These are phyloP conservation scores for Stropharia rugosoannulata DNA, from an alignment of 768 basidiomycete species.

Conservation along the genomic window DNA sequence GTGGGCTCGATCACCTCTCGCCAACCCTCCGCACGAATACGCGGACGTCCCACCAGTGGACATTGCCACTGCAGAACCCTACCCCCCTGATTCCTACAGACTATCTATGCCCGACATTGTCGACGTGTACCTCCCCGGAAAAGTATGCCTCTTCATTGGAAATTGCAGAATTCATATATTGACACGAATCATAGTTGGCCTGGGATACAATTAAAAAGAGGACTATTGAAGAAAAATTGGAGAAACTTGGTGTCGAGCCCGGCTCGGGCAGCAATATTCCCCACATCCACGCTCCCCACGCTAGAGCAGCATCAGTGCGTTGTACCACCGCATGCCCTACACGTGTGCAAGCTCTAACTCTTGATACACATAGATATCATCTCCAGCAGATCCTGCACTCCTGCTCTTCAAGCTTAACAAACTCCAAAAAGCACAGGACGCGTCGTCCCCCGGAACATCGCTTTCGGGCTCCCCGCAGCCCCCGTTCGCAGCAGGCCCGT, in stretches of 20 bases:
- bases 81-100: slow-evolving; percentile 67
- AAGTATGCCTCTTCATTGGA: slow-evolving; percentile 41
- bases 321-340: slow-evolving; percentile 24
- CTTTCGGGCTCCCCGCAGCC: slow-evolving; percentile 67
- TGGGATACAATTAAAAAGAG: slow-evolving; percentile 74
- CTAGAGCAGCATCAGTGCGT: slow-evolving; percentile 79
- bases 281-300: slow-evolving; percentile 72
- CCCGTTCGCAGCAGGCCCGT: slow-evolving; percentile 31
- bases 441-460: slow-evolving; percentile 48
- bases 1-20: slow-evolving; percentile 65
- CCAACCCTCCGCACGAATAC: slow-evolving; percentile 24
- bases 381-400: slow-evolving; percentile 85
- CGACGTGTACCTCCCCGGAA: slow-evolving; percentile 82
- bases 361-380: slow-evolving; percentile 63
- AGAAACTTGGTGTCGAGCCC: slow-evolving; percentile 77
- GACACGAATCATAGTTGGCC: slow-evolving; percentile 45
- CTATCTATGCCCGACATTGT: slow-evolving; percentile 59
- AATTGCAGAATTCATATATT: slow-evolving; percentile 10
- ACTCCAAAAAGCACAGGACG: slow-evolving; percentile 69
- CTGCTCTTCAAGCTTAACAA: slow-evolving; percentile 83
- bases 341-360: slow-evolving; percentile 20
- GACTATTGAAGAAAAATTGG: slow-evolving; percentile 79
- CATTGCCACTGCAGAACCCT: slow-evolving; percentile 48
- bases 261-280: slow-evolving; percentile 53
- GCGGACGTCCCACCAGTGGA: slow-evolving; percentile 25